Evolutionary conservation across 2,329 filamentous ascomycete genomes (phyloP).

Genomic region (Fusarium sp.): DNA sequence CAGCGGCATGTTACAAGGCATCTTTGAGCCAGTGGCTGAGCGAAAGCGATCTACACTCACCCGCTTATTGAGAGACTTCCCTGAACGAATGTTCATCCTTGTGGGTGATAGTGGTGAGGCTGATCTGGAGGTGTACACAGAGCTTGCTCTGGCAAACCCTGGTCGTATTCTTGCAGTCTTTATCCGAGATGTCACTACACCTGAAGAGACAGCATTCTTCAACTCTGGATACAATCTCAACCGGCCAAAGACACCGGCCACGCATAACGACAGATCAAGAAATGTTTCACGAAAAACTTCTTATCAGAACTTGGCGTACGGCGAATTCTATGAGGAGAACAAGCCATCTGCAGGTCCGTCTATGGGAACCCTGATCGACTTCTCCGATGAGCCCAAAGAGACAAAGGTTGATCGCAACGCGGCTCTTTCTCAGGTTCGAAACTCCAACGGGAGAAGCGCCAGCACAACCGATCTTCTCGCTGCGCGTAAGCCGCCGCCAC

Average conservation of each 20-base stretch:
- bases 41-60: slow-evolving; percentile 91
- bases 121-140: slow-evolving; percentile 96
- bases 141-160: slow-evolving; percentile 88
- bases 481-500: slow-evolving; percentile 62
- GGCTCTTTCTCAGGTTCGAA: slow-evolving; percentile 51
- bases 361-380: slow-evolving; percentile 74
- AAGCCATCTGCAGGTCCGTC: slow-evolving; percentile 55
- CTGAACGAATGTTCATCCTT: slow-evolving; percentile 88
- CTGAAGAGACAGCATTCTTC: slow-evolving; percentile 80
- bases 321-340: slow-evolving; percentile 31
- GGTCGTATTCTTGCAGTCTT: slow-evolving; percentile 89
- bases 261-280: slow-evolving; percentile 48
- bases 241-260: slow-evolving; percentile 49
- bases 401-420: slow-evolving; percentile 55
- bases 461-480: slow-evolving; percentile 53
- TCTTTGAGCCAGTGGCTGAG: slow-evolving; percentile 97
- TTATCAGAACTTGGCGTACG: slow-evolving; percentile 50
- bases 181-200: slow-evolving; percentile 94
- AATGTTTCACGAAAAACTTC: slow-evolving; percentile 35
- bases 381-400: slow-evolving; percentile 67
- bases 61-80: slow-evolving; percentile 89
- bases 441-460: slow-evolving; percentile 38
- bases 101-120: slow-evolving; percentile 97
- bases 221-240: slow-evolving; percentile 67
- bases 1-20: slow-evolving; percentile 95